Evolutionary conservation across 768 basidiomycete species (phyloP).

Genomic region (Collybia sp.): DNA sequence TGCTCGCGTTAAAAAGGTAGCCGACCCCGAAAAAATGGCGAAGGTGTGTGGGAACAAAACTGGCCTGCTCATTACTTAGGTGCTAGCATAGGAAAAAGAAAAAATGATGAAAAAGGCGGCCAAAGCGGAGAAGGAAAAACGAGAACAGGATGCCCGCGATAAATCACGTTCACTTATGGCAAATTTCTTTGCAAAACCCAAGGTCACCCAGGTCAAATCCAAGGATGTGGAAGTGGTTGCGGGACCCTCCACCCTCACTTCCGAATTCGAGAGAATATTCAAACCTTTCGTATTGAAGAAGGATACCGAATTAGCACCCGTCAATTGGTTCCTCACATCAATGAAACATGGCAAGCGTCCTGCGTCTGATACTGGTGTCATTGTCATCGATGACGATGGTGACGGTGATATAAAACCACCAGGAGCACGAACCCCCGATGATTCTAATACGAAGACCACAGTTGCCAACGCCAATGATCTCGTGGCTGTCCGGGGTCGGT

Average conservation of each 20-base stretch:
- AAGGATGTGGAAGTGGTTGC: constrained; percentile 20
- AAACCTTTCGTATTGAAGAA: constrained; percentile 78
- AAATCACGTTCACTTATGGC: constrained; percentile 75
- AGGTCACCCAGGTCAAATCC: constrained; percentile 15
- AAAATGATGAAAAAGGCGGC: constrained; percentile 62
- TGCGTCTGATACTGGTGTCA: constrained; percentile 38
- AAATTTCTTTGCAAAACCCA: constrained; percentile 72
- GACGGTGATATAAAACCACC: no score
- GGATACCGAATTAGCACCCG: constrained; percentile 64
- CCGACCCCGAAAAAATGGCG: constrained; percentile 53
- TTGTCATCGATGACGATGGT: constrained; percentile 45
- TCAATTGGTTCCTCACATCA: constrained; percentile 58
- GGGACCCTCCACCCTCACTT: constrained; percentile 34
- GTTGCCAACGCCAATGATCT: no score
- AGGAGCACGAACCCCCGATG: no score
- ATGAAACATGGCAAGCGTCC: constrained; percentile 17
- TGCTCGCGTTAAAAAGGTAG: constrained; percentile 43
- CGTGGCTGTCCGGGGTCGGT: not conserved
- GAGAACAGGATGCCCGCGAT: constrained; percentile 61
- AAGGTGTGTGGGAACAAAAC: constrained; percentile 35
- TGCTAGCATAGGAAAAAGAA: constrained; percentile 54
- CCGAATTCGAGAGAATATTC: constrained; percentile 74
- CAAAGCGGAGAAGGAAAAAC: constrained; percentile 68
- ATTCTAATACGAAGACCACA: no score
- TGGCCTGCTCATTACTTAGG: not conserved